These are phyloP conservation scores for Chlorella sp. DNA, from an alignment of 139 green algal species.

Conservation along the genomic window DNA sequence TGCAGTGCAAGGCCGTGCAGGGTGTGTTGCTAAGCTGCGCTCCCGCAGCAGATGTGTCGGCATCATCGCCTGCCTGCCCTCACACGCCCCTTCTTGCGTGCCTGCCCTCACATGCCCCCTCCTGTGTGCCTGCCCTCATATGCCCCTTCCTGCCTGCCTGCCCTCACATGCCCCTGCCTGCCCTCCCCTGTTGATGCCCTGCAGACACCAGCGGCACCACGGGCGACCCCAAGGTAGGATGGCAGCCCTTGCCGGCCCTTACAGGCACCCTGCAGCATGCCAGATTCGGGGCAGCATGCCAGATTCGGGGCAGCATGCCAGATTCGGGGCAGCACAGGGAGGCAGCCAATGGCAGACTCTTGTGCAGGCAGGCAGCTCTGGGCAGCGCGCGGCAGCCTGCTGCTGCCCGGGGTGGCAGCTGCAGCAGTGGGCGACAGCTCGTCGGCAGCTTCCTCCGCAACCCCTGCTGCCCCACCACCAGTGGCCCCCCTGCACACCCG, in stretches of 20 bases:
- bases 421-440: neutral
- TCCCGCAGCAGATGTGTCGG: too few species aligned
- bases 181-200: constrained; percentile 38
- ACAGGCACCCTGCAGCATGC: neutral
- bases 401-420: neutral
- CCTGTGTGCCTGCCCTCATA: too few species aligned
- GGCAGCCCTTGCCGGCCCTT: neutral
- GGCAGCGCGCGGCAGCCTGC: neutral
- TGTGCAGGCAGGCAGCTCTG: neutral
- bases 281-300: neutral
- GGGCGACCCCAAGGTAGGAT: constrained; percentile 73
- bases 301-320: neutral
- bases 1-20: too few species aligned
- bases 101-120: neutral
- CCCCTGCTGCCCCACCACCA: neutral
- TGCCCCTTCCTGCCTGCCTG: too few species aligned
- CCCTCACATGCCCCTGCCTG: neutral
- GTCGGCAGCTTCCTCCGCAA: neutral
- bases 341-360: neutral
- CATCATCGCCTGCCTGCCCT: too few species aligned
- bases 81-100: too few species aligned
- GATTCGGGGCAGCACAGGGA: neutral
- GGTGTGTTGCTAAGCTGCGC: too few species aligned
- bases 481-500: neutral
- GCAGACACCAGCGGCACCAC: constrained; percentile 90